Evolutionary conservation across 2,329 filamentous ascomycete genomes (phyloP), one percentile per base, ranked within the genome.

Genomic region (Epichloe typhina): DNA sequence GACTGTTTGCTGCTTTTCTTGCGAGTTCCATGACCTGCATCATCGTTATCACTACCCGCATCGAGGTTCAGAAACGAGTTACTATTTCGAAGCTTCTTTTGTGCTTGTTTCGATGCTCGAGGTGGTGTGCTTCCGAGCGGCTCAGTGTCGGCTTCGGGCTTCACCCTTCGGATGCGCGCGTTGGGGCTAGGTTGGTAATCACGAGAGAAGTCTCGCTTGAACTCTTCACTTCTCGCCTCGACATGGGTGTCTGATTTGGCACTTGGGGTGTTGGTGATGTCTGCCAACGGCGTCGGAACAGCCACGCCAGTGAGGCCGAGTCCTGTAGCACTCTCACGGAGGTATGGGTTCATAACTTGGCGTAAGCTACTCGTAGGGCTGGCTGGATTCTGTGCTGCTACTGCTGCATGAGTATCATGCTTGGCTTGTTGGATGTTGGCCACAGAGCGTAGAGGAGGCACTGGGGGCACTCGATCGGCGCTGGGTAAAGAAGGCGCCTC

Each of bases 311-410:
- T 57, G 8, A 60, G 57, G 12, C 62, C 50, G 62, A 66, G 35
- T 59, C 62, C 50, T 66, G 69, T 37, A 26, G 44, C 26, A n/a
- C 23, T 35, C 5, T 50, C 50, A 8, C 39, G 38, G 19, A 95
- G 69, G 64, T 88, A 96, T 6, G 87, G 88, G 66, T 84, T 86
- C 88, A 95, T 95, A 49, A 87, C 86, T 67, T 87, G 80, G 53
- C 87, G 80, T 57, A 95, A 71, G 66, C 88, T 95, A 64, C 86
- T 93, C 38, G 84, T 79, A 15, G 87, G 82, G 59, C 80, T 88
- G 38, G 71, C 71, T 55, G 9, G 68, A 62, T 47, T 66, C 64
- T 4, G 31, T 23, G 39, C 13, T 9, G 17, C 13, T 26, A 61
- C 59, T 9, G 31, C 13, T 26, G 62, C 59, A 23, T 60, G 56